Evolutionary conservation across 495 filamentous ascomycete genomes (phyloP).

Genomic region (Penicillium ucsense): DNA sequence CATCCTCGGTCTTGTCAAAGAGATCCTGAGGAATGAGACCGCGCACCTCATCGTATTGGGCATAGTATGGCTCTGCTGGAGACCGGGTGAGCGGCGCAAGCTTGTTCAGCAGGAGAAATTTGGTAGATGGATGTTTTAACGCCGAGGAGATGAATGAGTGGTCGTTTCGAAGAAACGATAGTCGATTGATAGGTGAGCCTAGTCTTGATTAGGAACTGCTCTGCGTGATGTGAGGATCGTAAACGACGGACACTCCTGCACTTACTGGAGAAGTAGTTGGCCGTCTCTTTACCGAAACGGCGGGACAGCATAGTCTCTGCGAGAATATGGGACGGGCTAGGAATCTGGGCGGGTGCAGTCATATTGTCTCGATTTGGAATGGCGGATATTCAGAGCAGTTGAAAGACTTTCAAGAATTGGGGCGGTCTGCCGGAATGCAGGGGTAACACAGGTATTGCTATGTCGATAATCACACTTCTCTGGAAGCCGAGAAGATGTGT

Average conservation of each 20-base stretch:
- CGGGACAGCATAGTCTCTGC: constrained; percentile 75
- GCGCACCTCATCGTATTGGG: constrained; percentile 50
- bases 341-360: constrained; percentile 29
- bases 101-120: constrained; percentile 70
- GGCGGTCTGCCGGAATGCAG: no score
- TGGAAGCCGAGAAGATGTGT: background rate
- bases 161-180: constrained; percentile 79
- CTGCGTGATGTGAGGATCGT: background rate
- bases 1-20: constrained; percentile 63
- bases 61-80: constrained; percentile 49
- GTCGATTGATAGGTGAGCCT: constrained; percentile 65
- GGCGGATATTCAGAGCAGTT: background rate
- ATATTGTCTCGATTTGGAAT: constrained; percentile 14
- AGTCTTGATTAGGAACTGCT: constrained; percentile 3
- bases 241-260: background rate
- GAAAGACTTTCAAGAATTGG: background rate
- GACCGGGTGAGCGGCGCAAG: constrained; percentile 63
- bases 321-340: constrained; percentile 49
- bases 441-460: no score
- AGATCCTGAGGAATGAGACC: constrained; percentile 61
- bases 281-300: constrained; percentile 82
- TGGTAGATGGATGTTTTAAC: constrained; percentile 56
- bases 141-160: constrained; percentile 70
- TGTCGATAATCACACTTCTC: background rate
- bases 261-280: constrained; percentile 89